Percentiles rank a stretch among this genome's conserved stretches.
Evolutionary conservation across 768 basidiomycete species (phyloP).

Genomic region (Amanita polypyramis): DNA sequence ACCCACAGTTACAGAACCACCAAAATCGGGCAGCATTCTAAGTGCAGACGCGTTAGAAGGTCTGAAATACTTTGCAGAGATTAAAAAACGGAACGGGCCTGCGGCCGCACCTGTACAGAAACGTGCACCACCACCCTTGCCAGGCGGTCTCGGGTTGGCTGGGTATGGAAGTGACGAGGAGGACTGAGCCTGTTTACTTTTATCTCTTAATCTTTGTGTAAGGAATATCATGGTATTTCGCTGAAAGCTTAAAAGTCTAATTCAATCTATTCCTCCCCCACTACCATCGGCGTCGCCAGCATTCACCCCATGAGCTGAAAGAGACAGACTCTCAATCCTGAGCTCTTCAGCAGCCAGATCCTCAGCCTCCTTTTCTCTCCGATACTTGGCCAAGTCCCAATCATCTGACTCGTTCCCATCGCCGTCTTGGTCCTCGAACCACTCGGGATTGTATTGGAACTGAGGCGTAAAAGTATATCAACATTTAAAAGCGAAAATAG

Average conservation of each 20-base stretch:
- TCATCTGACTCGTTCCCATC: conserved; percentile 39
- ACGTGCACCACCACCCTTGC: conserved; percentile 21
- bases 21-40: conserved; percentile 48
- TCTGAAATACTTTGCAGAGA: conserved; percentile 83
- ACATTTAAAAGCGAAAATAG: conserved; percentile 5
- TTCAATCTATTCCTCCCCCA: conserved; percentile 15
- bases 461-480: conserved; percentile 19
- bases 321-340: conserved; percentile 36
- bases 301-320: conserved; percentile 19
- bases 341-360: conserved; percentile 42
- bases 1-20: too few relatives aligned
- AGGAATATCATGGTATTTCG: neutral
- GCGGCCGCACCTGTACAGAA: conserved; percentile 17
- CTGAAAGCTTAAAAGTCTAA: neutral
- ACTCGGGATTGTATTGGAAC: conserved; percentile 95
- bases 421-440: conserved; percentile 71
- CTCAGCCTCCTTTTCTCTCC: conserved; percentile 51
- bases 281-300: conserved; percentile 21
- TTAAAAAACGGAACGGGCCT: conserved; percentile 64
- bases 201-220: neutral
- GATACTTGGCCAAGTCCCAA: conserved; percentile 53
- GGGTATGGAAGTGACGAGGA: conserved; percentile 73
- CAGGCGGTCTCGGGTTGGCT: conserved; percentile 48
- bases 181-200: neutral
- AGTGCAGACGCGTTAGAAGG: conserved; percentile 82